Conservation (phyloP, 1,284 basidiomycete species). For the Trichosporon sp. region DNA sequence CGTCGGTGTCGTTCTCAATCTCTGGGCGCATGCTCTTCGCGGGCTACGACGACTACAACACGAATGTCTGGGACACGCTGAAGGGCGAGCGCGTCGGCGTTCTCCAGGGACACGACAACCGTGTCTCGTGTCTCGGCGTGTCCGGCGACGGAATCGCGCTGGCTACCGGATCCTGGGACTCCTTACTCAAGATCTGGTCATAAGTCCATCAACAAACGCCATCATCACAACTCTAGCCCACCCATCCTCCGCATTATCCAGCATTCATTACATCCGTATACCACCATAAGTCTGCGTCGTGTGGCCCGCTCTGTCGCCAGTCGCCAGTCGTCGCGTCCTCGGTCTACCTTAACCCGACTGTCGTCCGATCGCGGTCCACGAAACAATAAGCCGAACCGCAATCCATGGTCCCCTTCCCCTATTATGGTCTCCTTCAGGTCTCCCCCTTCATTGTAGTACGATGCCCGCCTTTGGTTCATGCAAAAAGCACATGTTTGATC, state of each 20-base stretch:
- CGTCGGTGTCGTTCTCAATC: constrained; percentile 95
- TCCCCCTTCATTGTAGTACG: constrained; percentile 16
- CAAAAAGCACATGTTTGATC: constrained; percentile 11
- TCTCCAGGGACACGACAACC: constrained; percentile 94
- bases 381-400: not conserved
- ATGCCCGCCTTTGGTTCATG: constrained; percentile 1
- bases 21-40: constrained; percentile 96
- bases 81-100: constrained; percentile 98
- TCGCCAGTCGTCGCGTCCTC: not conserved
- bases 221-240: not conserved
- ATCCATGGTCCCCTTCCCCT: not conserved
- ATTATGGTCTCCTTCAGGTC: constrained; percentile 6
- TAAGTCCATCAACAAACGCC: constrained; percentile 26
- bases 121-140: constrained; percentile 94
- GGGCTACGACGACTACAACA: constrained; percentile 99
- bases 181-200: constrained; percentile 75
- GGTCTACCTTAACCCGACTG: not conserved
- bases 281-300: not conserved
- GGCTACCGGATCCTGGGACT: constrained; percentile 98
- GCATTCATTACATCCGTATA: constrained; percentile 13
- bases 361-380: constrained; percentile 7
- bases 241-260: constrained; percentile 12
- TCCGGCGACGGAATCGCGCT: constrained; percentile 95
- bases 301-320: not conserved
- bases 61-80: constrained; percentile 98